Conservation (phyloP, 2,329 filamentous ascomycete species). For the Cercospora berteroae region DNA sequence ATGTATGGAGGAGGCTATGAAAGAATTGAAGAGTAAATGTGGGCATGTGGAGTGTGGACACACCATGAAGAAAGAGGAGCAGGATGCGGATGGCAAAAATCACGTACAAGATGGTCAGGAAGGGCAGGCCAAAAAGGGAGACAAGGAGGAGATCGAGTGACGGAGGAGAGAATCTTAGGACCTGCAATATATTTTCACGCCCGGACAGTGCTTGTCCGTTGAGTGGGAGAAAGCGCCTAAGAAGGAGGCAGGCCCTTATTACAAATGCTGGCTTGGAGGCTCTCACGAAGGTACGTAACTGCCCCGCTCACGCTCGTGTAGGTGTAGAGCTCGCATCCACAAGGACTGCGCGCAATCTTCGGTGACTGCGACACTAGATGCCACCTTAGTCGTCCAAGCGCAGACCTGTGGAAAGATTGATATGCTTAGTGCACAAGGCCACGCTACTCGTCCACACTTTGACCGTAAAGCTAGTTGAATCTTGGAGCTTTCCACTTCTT, state of each 20-base stretch:
- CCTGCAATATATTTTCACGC: not conserved
- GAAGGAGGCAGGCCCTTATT: not conserved
- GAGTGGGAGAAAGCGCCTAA: not conserved
- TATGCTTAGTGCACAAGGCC: not conserved
- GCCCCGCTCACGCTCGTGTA: not conserved
- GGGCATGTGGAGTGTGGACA: not conserved
- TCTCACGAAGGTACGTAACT: not conserved
- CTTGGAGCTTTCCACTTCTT: not conserved
- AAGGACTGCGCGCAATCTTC: not conserved
- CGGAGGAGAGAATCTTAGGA: not conserved
- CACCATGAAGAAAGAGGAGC: not conserved
- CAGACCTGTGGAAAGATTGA: not conserved
- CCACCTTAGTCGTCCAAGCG: not conserved
- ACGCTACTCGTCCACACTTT: not conserved
- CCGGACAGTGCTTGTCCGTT: not conserved
- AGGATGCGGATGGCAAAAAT: not conserved
- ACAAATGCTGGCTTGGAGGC: not conserved
- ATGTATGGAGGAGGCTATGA: not conserved
- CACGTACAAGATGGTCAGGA: not conserved
- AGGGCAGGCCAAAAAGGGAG: not conserved
- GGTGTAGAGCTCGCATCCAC: not conserved
- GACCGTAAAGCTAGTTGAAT: not conserved
- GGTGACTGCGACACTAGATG: not conserved
- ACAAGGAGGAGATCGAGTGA: not conserved
- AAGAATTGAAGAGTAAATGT: not conserved